Percentiles rank a stretch among this genome's conserved stretches.
These are phyloP conservation scores for Agaricus subrufescens DNA, from an alignment of 768 basidiomycete species.

Conservation along the genomic window DNA sequence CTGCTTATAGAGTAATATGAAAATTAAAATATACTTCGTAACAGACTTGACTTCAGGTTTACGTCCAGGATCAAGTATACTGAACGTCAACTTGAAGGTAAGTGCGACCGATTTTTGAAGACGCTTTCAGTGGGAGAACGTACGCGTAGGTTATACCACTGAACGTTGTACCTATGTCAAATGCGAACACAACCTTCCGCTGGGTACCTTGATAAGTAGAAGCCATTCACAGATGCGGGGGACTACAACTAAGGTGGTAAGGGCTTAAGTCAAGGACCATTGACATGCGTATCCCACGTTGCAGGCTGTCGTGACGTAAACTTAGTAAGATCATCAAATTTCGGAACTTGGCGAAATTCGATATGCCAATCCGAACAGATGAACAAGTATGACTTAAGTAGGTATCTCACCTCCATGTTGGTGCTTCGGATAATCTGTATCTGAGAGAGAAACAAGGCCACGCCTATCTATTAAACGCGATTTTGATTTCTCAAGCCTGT, in stretches of 20 bases:
- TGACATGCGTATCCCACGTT: too few species aligned
- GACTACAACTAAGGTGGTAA: background rate
- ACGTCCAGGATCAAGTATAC: constrained; percentile 29
- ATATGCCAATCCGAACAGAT: too few species aligned
- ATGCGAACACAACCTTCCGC: constrained; percentile 38
- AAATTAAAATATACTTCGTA: constrained; percentile 26
- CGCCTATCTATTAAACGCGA: too few species aligned
- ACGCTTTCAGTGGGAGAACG: background rate
- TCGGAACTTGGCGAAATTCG: too few species aligned
- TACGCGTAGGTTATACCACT: constrained; percentile 42
- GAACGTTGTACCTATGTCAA: constrained; percentile 46
- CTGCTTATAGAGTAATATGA: constrained; percentile 8
- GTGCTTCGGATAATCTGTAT: too few species aligned
- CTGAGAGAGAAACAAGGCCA: too few species aligned
- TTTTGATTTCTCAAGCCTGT: too few species aligned
- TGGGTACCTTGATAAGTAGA: constrained; percentile 29
- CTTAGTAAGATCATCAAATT: too few species aligned
- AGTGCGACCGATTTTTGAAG: constrained; percentile 7
- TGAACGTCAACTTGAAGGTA: constrained; percentile 6
- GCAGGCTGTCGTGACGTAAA: too few species aligned
- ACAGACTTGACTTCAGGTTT: constrained; percentile 33
- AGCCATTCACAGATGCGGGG: background rate
- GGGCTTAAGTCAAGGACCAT: too few species aligned
- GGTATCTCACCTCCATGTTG: too few species aligned
- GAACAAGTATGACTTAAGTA: too few species aligned